phyloP scores from a whole-genome alignment of 2,329 filamentous ascomycete genomes.

The Botrytis galanthina region DNA sequence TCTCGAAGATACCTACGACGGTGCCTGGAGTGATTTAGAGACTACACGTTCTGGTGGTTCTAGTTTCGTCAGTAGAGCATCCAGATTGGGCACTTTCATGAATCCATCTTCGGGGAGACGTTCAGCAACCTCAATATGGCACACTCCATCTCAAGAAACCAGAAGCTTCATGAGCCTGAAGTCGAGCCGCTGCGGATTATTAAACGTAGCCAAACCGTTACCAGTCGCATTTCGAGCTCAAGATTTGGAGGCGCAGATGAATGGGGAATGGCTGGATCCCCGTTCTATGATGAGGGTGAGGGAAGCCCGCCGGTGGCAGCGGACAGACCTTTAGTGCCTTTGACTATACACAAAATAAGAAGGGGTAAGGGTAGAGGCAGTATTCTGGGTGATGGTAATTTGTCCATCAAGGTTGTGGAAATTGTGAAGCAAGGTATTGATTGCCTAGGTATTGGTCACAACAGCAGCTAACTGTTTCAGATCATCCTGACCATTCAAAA shows the following conservation, averaged over 20 bases:
- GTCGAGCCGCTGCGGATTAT: slow-evolving; percentile 50
- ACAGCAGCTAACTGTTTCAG: background rate
- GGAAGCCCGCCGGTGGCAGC: slow-evolving; percentile 33
- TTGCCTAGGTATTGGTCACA: too few species aligned
- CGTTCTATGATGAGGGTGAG: slow-evolving; percentile 27
- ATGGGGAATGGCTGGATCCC: slow-evolving; percentile 30
- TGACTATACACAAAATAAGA: slow-evolving; percentile 35
- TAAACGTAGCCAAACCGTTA: slow-evolving; percentile 43
- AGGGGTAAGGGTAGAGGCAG: slow-evolving; percentile 28
- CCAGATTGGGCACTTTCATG: slow-evolving; percentile 32
- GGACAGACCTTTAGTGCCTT: slow-evolving; percentile 35
- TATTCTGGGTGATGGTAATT: slow-evolving; percentile 26
- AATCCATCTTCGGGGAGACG: slow-evolving; percentile 25
- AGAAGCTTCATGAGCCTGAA: slow-evolving; percentile 40
- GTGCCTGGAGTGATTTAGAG: slow-evolving; percentile 42
- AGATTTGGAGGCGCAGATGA: slow-evolving; percentile 23
- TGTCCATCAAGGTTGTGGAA: slow-evolving; percentile 22
- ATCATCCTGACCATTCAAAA: background rate
- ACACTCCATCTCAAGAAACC: slow-evolving; percentile 35
- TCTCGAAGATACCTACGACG: slow-evolving; percentile 35
- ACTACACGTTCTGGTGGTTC: slow-evolving; percentile 32
- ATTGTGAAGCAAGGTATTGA: background rate
- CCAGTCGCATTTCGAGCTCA: slow-evolving; percentile 30
- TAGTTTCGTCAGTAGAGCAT: slow-evolving; percentile 25
- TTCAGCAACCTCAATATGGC: slow-evolving; percentile 39